Base-by-base conservation (phyloP, 345 rosid species). In the Syzygium jambos region DNA sequence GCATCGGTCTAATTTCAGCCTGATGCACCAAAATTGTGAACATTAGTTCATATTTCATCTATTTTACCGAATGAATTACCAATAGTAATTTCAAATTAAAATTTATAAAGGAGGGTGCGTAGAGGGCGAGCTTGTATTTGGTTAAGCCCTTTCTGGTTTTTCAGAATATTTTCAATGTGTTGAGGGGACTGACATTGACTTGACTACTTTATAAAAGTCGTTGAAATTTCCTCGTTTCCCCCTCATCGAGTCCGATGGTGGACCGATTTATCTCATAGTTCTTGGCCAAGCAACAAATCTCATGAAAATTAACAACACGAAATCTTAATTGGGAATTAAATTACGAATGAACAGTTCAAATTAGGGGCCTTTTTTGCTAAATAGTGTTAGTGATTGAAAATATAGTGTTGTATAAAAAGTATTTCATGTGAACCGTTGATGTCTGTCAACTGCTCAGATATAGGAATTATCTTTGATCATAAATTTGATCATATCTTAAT, bases 201-300 rank as follows among this genome's bases (percentile, higher is more conserved):
- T 23, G 61, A 22, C 12, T 4, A 56, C 11, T 56, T 23, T 0
- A 9, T 9, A 23, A 56, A 56, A 9, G 1, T 56, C 0, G 0
- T 23, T 0, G 4, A 56, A 56, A 56, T 56, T 56, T n/a, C 61
- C n/a, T 56, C 23, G 12, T 56, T 56, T 0, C 9, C 27, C n/a
- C 61, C 2, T 9, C 13, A 0, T 22, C 5, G 2, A 56, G 61
- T 9, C n/a, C 0, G 0, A 22, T 0, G 1, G 13, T 56, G 61
- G 22, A 56, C 27, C 0, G 61, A 56, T 54, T 3, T 17, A 54
- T 22, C 2, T 22, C 61, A 56, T 22, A 4, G 5, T 56, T 23
- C 61, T 56, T 56, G 61, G 5, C n/a, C 61, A 9, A 56, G 61
- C 61, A 0, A 56, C 61, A 1, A 14, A 1, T 25, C 3, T 10